Evolutionary conservation across 257 asterid species (phyloP).

Genomic region (Mentha longifolia): DNA sequence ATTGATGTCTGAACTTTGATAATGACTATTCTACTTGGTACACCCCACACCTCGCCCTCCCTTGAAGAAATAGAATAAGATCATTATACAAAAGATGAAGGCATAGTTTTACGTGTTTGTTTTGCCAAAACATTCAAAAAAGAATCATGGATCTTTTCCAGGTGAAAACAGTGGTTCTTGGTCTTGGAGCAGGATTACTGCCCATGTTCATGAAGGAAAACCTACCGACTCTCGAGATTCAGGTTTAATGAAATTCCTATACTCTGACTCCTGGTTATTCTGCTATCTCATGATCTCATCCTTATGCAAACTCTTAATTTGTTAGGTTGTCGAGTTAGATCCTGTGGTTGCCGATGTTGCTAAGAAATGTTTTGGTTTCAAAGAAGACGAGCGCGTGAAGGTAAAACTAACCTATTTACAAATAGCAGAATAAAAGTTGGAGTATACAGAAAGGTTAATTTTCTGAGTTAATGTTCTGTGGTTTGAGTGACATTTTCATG

Average conservation of each 20-base stretch:
- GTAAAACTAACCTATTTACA: constrained; percentile 40
- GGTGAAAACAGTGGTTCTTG: constrained; percentile 75
- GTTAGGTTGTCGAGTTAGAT: constrained; percentile 85
- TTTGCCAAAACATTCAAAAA: neutral
- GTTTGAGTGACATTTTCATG: neutral
- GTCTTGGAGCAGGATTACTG: constrained; percentile 97
- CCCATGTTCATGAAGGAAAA: constrained; percentile 86
- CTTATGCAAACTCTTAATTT: constrained; percentile 38
- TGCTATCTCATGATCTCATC: constrained; percentile 27
- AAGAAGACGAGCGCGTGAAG: constrained; percentile 69
- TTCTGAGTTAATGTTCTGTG: neutral
- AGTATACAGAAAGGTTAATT: constrained; percentile 12
- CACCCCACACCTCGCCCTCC: neutral
- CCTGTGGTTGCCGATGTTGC: constrained; percentile 77
- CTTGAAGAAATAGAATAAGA: neutral
- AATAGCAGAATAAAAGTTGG: neutral
- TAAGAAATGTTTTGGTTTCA: constrained; percentile 66
- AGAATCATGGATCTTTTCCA: constrained; percentile 35
- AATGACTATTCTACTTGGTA: neutral
- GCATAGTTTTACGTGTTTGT: neutral
- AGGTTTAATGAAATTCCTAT: constrained; percentile 49
- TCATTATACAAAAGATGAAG: neutral
- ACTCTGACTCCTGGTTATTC: neutral
- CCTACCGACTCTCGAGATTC: constrained; percentile 58
- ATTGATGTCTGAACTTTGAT: neutral